A percentile compares a stretch with the other conserved stretches of the same genome.
These are phyloP conservation scores for Gardenia jasminoides DNA, from an alignment of 257 asterid genomes.

Conservation along the genomic window DNA sequence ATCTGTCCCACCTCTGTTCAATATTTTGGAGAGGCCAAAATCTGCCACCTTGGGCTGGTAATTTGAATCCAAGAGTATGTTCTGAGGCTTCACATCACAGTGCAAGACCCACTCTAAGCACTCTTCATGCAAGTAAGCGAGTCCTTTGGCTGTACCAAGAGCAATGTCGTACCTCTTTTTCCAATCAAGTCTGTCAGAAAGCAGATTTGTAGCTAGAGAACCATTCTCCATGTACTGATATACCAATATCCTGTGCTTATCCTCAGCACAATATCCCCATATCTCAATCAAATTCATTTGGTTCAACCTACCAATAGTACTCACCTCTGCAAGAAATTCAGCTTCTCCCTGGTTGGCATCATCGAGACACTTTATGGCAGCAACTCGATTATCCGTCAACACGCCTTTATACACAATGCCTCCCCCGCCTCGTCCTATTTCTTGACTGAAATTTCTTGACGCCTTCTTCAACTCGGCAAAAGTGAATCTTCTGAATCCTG, in stretches of 20 bases:
- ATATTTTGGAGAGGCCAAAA: conserved; percentile 38
- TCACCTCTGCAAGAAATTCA: conserved; percentile 28
- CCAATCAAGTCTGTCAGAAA: conserved; percentile 34
- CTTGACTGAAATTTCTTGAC: conserved; percentile 31
- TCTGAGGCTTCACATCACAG: conserved; percentile 51
- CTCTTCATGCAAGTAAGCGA: conserved; percentile 50
- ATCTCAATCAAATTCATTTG: conserved; percentile 35
- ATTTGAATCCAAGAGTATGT: conserved; percentile 34
- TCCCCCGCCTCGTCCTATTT: conserved; percentile 41
- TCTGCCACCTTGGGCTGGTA: conserved; percentile 42
- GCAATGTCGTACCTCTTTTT: conserved; percentile 35
- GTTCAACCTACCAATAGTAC: conserved; percentile 29
- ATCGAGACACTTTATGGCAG: conserved; percentile 31
- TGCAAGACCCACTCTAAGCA: conserved; percentile 48
- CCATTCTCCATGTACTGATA: conserved; percentile 39
- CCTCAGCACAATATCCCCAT: conserved; percentile 38
- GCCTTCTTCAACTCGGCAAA: conserved; percentile 42
- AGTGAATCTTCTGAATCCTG: conserved; percentile 37
- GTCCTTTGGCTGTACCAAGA: conserved; percentile 39
- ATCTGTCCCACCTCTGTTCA: conserved; percentile 14
- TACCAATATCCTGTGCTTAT: conserved; percentile 35
- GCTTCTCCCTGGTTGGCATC: conserved; percentile 38
- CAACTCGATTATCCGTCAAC: conserved; percentile 29
- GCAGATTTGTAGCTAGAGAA: conserved; percentile 27
- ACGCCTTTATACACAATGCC: conserved; percentile 41